Percentiles rank a stretch among this genome's conserved stretches.
phyloP scores from a whole-genome alignment of 495 filamentous ascomycete species.

The Xylaria intraflava region DNA sequence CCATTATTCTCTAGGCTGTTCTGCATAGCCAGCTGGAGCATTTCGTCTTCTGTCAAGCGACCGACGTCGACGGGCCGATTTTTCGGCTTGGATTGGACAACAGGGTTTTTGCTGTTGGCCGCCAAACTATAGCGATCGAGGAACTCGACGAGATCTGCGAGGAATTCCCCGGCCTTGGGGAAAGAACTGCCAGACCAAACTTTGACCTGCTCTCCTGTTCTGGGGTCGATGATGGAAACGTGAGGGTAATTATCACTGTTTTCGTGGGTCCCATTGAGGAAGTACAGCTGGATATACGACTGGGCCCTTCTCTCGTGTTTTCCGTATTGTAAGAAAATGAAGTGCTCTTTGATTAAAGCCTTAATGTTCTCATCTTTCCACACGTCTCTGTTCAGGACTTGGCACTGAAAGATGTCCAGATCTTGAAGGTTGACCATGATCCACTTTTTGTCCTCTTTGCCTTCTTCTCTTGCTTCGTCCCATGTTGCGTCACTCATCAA shows the following conservation, averaged over 20 bases:
- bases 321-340: slow-evolving; percentile 87
- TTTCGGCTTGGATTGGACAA: slow-evolving; percentile 72
- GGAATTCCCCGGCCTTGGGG: slow-evolving; percentile 69
- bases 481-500: slow-evolving; percentile 68
- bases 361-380: slow-evolving; percentile 81
- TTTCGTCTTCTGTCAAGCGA: slow-evolving; percentile 93
- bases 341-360: slow-evolving; percentile 80
- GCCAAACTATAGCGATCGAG: slow-evolving; percentile 90
- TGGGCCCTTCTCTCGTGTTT: slow-evolving; percentile 69
- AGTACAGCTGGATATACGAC: slow-evolving; percentile 86
- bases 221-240: slow-evolving; percentile 90
- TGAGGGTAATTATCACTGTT: slow-evolving; percentile 79
- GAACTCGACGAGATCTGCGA: slow-evolving; percentile 89
- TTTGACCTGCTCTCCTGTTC: slow-evolving; percentile 96
- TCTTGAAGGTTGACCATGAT: slow-evolving; percentile 94
- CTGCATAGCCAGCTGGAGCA: slow-evolving; percentile 86
- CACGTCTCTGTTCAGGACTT: slow-evolving; percentile 84
- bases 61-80: slow-evolving; percentile 65
- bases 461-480: slow-evolving; percentile 75
- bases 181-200: slow-evolving; percentile 83
- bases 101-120: slow-evolving; percentile 82
- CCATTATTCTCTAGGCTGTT: slow-evolving; percentile 61
- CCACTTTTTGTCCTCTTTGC: slow-evolving; percentile 85
- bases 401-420: slow-evolving; percentile 82
- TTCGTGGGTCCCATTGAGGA: slow-evolving; percentile 60